phyloP scores from a whole-genome alignment of 306 rosid genomes.

The Fagus sylvatica region DNA sequence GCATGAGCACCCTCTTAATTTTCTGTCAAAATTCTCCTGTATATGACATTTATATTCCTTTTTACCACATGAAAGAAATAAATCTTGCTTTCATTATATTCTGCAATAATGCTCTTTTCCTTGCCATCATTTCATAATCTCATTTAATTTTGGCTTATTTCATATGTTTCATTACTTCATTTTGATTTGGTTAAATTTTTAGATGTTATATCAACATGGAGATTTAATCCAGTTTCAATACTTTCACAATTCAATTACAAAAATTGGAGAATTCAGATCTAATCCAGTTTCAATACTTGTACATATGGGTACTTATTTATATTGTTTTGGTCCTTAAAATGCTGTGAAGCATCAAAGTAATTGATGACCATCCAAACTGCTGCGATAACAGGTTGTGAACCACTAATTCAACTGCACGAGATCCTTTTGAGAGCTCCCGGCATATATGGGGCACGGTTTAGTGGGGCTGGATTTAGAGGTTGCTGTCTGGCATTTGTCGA shows the following conservation, averaged over 20 bases:
- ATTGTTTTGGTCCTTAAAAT: background rate
- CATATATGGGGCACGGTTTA: slow-evolving; percentile 84
- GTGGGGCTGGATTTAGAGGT: slow-evolving; percentile 98
- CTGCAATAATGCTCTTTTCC: too few species aligned
- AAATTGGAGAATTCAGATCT: background rate
- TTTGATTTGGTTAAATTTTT: background rate
- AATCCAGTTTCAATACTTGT: background rate
- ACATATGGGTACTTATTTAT: background rate
- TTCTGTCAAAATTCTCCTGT: too few species aligned
- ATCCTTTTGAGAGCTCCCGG: slow-evolving; percentile 82
- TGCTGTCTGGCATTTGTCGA: slow-evolving; percentile 91
- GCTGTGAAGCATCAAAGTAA: slow-evolving; percentile 12
- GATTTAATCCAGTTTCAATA: background rate
- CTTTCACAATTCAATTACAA: background rate
- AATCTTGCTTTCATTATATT: too few species aligned
- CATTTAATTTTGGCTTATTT: background rate
- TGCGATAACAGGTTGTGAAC: slow-evolving; percentile 61
- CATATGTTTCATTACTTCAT: background rate
- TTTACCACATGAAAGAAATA: too few species aligned
- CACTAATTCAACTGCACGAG: slow-evolving; percentile 75
- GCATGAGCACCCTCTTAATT: too few species aligned
- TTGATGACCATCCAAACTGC: slow-evolving; percentile 16
- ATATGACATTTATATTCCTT: too few species aligned
- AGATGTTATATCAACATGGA: background rate
- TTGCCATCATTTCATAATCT: too few species aligned